A percentile compares a stretch with the other conserved stretches of the same genome.
These are phyloP conservation scores for Ceratocystis harringtonii DNA, from an alignment of 2,329 filamentous ascomycete genomes.

Conservation along the genomic window DNA sequence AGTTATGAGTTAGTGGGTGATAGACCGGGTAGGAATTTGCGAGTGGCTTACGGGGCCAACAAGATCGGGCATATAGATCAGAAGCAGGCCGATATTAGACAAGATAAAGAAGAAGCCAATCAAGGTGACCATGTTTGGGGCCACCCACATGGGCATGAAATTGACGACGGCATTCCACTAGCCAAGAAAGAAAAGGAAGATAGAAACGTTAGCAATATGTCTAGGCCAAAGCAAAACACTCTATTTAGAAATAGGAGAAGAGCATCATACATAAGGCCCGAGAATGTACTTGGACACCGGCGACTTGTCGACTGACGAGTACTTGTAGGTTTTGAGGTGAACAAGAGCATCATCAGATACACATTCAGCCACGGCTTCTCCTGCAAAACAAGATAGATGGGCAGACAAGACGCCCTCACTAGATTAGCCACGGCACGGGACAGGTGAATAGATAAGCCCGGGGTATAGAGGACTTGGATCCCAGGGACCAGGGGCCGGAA, in stretches of 20 bases:
- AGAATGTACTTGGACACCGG: constrained; percentile 86
- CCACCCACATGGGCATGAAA: constrained; percentile 84
- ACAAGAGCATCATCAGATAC: constrained; percentile 80
- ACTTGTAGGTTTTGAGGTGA: constrained; percentile 92
- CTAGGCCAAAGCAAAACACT: background rate
- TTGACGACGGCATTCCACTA: constrained; percentile 97
- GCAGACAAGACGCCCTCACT: constrained; percentile 4
- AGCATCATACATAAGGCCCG: constrained; percentile 71
- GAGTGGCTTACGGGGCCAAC: constrained; percentile 58
- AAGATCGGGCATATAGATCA: constrained; percentile 75
- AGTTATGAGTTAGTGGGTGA: constrained; percentile 16
- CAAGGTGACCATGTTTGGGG: constrained; percentile 94
- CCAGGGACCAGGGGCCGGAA: background rate
- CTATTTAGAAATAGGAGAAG: too few relatives aligned
- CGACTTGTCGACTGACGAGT: constrained; percentile 92
- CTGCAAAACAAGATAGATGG: constrained; percentile 19
- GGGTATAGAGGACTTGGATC: background rate
- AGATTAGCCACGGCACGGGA: background rate
- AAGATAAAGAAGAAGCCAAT: constrained; percentile 91
- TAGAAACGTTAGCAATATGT: background rate
- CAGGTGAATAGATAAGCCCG: background rate
- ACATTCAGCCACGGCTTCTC: constrained; percentile 48
- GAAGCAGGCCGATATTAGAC: constrained; percentile 58
- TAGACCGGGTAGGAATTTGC: constrained; percentile 1
- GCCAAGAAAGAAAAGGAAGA: constrained; percentile 11